Evolutionary conservation across 2,329 filamentous ascomycete species (phyloP).

Genomic region (Ophiocordyceps sinensis): DNA sequence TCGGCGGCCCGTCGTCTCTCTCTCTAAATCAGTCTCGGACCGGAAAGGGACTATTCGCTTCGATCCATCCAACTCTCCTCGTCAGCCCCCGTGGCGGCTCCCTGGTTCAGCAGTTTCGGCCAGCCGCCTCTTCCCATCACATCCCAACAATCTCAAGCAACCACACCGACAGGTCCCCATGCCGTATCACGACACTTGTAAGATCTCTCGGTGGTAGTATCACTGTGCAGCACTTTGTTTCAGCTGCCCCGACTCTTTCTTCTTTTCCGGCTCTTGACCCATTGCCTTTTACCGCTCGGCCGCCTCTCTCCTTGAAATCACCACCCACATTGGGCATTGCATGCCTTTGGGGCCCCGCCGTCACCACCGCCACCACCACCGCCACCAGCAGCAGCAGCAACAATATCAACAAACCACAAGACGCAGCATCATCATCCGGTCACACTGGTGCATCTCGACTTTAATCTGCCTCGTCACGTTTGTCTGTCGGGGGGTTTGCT

Average conservation of each 20-base stretch:
- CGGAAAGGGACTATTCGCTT: constrained; percentile 1
- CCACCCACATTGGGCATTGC: no score
- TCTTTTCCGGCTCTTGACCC: neutral
- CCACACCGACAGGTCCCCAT: constrained; percentile 32
- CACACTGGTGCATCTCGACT: no score
- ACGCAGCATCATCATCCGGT: no score
- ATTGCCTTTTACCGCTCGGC: neutral
- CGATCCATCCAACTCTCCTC: constrained; percentile 2
- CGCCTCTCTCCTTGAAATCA: neutral
- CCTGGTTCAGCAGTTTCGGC: constrained; percentile 1
- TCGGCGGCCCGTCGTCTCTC: constrained; percentile 9
- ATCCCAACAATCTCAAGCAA: constrained; percentile 21
- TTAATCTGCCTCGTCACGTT: no score
- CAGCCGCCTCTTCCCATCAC: constrained; percentile 15
- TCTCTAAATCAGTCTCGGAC: constrained; percentile 1
- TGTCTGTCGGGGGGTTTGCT: no score
- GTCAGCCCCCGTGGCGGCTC: constrained; percentile 12
- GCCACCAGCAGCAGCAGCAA: no score
- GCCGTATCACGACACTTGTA: constrained; percentile 32
- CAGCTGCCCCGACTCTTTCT: constrained; percentile 17
- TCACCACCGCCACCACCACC: no score
- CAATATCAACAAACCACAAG: no score
- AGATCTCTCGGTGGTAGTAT: constrained; percentile 32
- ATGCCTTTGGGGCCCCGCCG: no score
- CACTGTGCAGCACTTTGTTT: constrained; percentile 38